A percentile compares a stretch with the other conserved stretches of the same genome.
Evolutionary conservation across 306 rosid species (phyloP).

Genomic region (Psophocarpus tetragonolobus): DNA sequence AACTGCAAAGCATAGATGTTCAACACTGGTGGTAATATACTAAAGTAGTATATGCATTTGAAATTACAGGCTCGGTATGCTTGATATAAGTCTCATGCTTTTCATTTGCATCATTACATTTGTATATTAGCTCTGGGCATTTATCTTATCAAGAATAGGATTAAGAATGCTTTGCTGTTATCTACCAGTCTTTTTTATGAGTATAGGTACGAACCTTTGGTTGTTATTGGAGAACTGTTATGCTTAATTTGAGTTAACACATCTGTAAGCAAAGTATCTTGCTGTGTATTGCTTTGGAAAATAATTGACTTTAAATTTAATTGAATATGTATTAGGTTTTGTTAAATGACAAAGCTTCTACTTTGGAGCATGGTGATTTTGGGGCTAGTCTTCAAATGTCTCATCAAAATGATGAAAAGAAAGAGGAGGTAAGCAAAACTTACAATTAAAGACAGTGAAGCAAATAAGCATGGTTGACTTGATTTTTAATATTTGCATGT

Average conservation of each 20-base stretch:
- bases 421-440: slow-evolving; percentile 51
- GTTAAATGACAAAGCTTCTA: slow-evolving; percentile 59
- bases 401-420: slow-evolving; percentile 48
- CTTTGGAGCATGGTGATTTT: slow-evolving; percentile 51
- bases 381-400: slow-evolving; percentile 50
- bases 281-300: slow-evolving; percentile 6
- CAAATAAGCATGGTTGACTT: slow-evolving; percentile 46
- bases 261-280: slow-evolving; percentile 22
- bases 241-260: not conserved
- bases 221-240: not conserved
- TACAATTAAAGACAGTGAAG: slow-evolving; percentile 41
- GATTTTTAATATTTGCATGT: slow-evolving; percentile 19
- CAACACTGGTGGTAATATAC: not conserved
- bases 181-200: not conserved
- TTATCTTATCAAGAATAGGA: slow-evolving; percentile 5
- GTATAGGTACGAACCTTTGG: not conserved
- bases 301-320: slow-evolving; percentile 14
- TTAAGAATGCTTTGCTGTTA: not conserved
- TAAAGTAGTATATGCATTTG: not conserved
- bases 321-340: slow-evolving; percentile 60
- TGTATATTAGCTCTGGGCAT: not conserved
- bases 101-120: slow-evolving; percentile 14
- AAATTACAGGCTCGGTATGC: slow-evolving; percentile 20
- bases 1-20: slow-evolving; percentile 16
- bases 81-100: not conserved